Evolutionary conservation across 176 grass and related monocot genomes (phyloP).

Genomic region (Oryza australiensis): DNA sequence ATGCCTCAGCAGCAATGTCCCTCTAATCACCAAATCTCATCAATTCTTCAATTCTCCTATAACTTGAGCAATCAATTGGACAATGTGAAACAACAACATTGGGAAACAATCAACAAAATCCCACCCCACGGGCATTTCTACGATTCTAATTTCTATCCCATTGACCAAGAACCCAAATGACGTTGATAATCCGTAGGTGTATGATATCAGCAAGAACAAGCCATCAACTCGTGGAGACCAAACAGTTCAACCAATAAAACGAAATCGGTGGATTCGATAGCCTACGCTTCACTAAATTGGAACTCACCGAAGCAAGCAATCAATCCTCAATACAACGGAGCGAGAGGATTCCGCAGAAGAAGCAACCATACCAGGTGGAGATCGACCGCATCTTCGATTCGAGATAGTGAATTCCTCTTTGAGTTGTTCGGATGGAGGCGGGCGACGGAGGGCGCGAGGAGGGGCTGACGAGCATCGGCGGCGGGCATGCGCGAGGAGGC

Average conservation of each 20-base stretch:
- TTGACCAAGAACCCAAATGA: not conserved
- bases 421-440: too few relatives aligned
- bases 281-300: not conserved
- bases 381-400: too few relatives aligned
- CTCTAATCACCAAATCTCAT: not conserved
- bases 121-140: not conserved
- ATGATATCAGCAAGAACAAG: not conserved
- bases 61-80: not conserved
- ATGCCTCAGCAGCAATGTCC: not conserved
- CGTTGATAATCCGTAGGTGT: not conserved
- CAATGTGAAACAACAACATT: not conserved
- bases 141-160: not conserved
- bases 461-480: too few relatives aligned
- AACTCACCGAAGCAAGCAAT: not conserved
- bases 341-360: not conserved
- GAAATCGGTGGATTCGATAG: not conserved
- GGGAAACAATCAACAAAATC: not conserved
- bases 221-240: too few relatives aligned
- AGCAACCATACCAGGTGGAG: too few relatives aligned
- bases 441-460: too few relatives aligned
- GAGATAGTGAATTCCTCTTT: too few relatives aligned
- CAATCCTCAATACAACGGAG: not conserved
- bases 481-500: too few relatives aligned
- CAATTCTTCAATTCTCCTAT: not conserved
- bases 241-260: too few relatives aligned